Conservation (phyloP, 2,329 filamentous ascomycete genomes). For the Ophiostoma ulmi region DNA sequence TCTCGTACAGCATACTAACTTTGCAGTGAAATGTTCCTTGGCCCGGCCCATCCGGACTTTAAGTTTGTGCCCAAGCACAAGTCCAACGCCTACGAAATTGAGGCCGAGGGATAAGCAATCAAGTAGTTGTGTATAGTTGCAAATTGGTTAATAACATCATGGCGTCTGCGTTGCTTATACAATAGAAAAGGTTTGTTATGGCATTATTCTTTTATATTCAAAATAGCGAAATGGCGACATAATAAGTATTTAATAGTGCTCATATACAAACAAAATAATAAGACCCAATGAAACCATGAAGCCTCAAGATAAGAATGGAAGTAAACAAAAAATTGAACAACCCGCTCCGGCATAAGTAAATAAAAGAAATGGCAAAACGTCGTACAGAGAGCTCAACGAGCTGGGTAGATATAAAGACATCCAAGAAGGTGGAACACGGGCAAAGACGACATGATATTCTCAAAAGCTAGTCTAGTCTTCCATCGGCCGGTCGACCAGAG, state of each 20-base stretch:
- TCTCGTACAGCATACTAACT: constrained; percentile 5
- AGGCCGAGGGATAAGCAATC: constrained; percentile 39
- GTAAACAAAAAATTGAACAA: not conserved
- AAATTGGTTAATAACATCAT: not conserved
- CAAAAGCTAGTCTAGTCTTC: constrained; percentile 51
- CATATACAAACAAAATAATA: not conserved
- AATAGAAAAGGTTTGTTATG: not conserved
- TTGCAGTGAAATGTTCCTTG: constrained; percentile 90
- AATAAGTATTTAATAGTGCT: not conserved
- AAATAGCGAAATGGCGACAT: not conserved
- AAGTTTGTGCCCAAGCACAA: constrained; percentile 97
- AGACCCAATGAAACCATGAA: constrained; percentile 4
- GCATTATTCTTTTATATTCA: not conserved
- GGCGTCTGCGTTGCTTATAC: not conserved
- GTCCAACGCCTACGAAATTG: constrained; percentile 81
- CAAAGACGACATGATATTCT: not conserved
- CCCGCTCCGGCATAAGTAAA: not conserved
- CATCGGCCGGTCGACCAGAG: constrained; percentile 71
- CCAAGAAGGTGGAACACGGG: not conserved
- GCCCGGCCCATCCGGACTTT: constrained; percentile 83
- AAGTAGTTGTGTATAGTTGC: not conserved
- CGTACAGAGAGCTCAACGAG: not conserved
- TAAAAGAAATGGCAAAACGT: not conserved
- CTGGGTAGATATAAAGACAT: constrained; percentile 7
- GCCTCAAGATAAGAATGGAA: not conserved